Base-by-base conservation (phyloP, 495 filamentous ascomycete species). In the Cercophora samala region DNA sequence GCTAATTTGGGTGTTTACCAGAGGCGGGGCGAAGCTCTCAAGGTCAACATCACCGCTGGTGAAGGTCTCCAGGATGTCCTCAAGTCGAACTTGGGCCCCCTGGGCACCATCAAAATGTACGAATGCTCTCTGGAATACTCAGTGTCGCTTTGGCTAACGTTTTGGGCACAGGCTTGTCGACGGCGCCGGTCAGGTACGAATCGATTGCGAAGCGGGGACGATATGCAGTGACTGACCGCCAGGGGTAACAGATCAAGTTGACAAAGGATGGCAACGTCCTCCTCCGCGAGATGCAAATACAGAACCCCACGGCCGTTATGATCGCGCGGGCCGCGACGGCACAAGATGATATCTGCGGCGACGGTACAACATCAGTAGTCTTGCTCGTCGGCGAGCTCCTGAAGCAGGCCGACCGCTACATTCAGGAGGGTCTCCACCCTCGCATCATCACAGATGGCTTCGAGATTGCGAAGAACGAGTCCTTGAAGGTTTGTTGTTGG, bases 251-350 rank as follows among this genome's bases (percentile, higher is more conserved):
- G 91, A 99, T 99, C 83, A 99, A 98, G 80, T 84, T 99, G 74
- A 99, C 95, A 62, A 99, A 99, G 80, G 95, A 99, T 84, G 95
- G 95, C 74, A 96, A 95, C 75, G 95, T 98, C 60, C 82, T 99
- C 64, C 77, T 99, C 71, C 86, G 92, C 71, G 95, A 99, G 78
- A 99, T 99, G 96, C 92, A 94, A 82, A 85, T 95, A 77, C 91
- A 93, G 81, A 93, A 94, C 75, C 91, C 91, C 37, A 94, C 91
- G 53, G 93, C 93, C 64, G 93, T 99, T 68, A 97, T 99, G 93
- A 99, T 99, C 78, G 95, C 96, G 66, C 86, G 95, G 77, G 96
- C 95, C 69, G 95, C 96, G 61, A 99, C 95, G 9, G 95, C 95
- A 66, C 93, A 98, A 78, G 95, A 99, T 78, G 95, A 99, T 73